Base-by-base conservation (phyloP, 2,329 filamentous ascomycete species). In the Grosmannia clavigera region DNA sequence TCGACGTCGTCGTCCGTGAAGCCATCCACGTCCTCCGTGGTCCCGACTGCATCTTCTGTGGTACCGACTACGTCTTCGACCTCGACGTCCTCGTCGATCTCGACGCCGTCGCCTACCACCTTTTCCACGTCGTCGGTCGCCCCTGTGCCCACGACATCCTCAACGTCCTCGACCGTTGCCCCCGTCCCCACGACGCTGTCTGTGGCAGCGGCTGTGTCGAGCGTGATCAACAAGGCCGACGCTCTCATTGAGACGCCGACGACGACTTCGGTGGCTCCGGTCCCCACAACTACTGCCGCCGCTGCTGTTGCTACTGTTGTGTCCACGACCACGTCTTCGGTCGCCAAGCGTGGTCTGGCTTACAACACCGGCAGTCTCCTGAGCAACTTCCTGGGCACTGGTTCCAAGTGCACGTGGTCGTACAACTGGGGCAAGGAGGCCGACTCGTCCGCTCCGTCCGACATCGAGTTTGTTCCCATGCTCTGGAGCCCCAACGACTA, bases 401-500 rank as follows among this genome's bases (percentile, higher is more conserved):
- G 72, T 63, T 62, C 64, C 50, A 68, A 78, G 61, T 76, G 81
- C 67, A 71, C 73, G 50, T 89, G 85, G 82, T 78, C 73, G 55
- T 87, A 87, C 78, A 88, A 88, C 80, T 90, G 86, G 86, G 83
- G 73, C 53, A 76, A 78, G 55, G 64, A 29, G 2, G 59, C 64
- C 12, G 66, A 75, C 55, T 70, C 73, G 61, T 73, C 74, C 48
- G 73, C 78, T 11, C 68, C 77, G 58, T 61, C 67, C 25, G 68
- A 68, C 57, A 68, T 84, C 66, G 75, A 79, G 67, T 91, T 77
- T 74, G 78, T 87, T 59, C 87, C 88, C 64, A 87, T 83, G 73
- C 80, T 88, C 55, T 88, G 82, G 84, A 78, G 81, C 58, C 70
- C 76, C 67, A 11, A 2, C 14, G 76, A 80, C 70, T 76, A 76